Base-by-base conservation (phyloP, 2,329 filamentous ascomycete genomes). In the Torrubiellomyces zombiae region DNA sequence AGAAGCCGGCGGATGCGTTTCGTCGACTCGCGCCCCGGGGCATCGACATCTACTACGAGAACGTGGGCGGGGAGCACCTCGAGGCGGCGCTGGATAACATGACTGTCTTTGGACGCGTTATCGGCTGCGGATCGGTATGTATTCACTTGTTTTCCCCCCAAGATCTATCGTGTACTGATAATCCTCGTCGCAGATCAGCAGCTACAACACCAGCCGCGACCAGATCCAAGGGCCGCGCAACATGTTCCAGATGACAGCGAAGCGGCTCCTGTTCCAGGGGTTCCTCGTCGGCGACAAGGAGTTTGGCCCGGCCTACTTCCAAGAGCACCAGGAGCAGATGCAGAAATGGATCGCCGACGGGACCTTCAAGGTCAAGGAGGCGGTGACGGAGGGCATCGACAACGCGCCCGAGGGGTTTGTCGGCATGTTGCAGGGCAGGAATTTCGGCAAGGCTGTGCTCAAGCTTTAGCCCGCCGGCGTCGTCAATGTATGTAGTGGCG, bases 381-480 rank as follows among this genome's bases (percentile, higher is more conserved):
- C 64, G 38, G 55, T 78, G 29, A 82, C 75, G 1, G 60, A 74
- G 27, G 80, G 81, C 12, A 83, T 91, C 31, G 82, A 91, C 32
- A 72, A 79, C n/a, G 75, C 74, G 1, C 56, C 69, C 5, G 67
- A 83, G 28, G 82, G 75, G 0, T 60, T 91, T 31, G 51, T 86
- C 9, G 77, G 71, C 9, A 72, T 91, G 58, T 60, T 89, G 27
- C 48, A 67, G 41, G 82, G 82, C 23, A 65, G 77, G 50, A 91
- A 91, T 57, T 79, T 83, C 51, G 82, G 82, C 38, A 92, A 92
- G 66, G 77, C 80, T 10, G 66, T 89, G 13, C 42, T 89, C 40
- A 77, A 80, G 58, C 49, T 66, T n/a, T 32, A 34, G 18, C n/a
- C n/a, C n/a, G n/a, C n/a, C n/a, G n/a, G n/a, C n/a, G n/a, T n/a